Evolutionary conservation across 2,329 filamentous ascomycete species (phyloP).

Genomic region (Endoconidiophora polonica): DNA sequence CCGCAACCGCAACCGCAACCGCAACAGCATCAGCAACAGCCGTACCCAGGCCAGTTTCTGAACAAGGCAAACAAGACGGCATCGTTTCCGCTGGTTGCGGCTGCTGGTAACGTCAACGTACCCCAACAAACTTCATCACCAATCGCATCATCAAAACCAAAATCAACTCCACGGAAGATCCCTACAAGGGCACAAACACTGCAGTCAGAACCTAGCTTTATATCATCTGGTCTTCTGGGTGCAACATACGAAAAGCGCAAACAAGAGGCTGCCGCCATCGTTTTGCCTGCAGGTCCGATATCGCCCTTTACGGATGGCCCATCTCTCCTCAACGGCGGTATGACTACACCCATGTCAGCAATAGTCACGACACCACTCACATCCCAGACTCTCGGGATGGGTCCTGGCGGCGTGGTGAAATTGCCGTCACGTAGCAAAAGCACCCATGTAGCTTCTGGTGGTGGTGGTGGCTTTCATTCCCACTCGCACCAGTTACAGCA

Average conservation of each 20-base stretch:
- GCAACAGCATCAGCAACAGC: background rate
- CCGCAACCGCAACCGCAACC: background rate
- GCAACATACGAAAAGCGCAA: constrained; percentile 32
- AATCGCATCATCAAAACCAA: background rate
- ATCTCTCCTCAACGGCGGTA: constrained; percentile 33
- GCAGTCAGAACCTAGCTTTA: constrained; percentile 28
- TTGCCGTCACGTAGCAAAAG: constrained; percentile 8
- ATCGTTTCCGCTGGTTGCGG: constrained; percentile 7
- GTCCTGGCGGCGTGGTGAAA: background rate
- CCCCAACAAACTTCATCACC: background rate
- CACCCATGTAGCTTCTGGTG: background rate
- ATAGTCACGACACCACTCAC: background rate
- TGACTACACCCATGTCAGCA: background rate
- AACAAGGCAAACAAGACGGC: background rate
- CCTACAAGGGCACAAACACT: constrained; percentile 1
- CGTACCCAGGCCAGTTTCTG: background rate
- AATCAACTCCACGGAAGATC: background rate
- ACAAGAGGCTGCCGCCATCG: constrained; percentile 18
- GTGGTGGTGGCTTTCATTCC: constrained; percentile 7
- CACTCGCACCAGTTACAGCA: constrained; percentile 7
- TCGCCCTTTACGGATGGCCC: constrained; percentile 38
- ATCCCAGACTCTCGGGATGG: background rate
- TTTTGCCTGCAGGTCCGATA: constrained; percentile 5
- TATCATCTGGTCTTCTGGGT: constrained; percentile 34
- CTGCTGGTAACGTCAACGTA: constrained; percentile 4